Evolutionary conservation across 2,329 filamentous ascomycete genomes (phyloP).

Genomic region (Calonectria multiphialidica): DNA sequence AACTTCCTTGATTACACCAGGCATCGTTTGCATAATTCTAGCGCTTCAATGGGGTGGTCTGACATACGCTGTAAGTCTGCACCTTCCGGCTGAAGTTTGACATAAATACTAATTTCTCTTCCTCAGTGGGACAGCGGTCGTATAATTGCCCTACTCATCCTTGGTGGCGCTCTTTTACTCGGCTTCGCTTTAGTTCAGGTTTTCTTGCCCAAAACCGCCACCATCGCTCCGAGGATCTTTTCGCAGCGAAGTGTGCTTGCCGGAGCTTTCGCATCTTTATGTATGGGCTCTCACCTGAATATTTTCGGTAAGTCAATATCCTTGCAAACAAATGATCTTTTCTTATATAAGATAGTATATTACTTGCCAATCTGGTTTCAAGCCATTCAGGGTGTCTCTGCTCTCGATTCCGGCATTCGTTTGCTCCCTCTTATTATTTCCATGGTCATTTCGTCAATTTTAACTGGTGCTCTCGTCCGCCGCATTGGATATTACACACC

Average conservation of each 20-base stretch:
- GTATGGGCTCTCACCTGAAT: constrained; percentile 44
- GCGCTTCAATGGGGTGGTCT: constrained; percentile 61
- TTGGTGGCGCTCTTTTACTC: constrained; percentile 54
- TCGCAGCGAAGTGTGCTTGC: constrained; percentile 53
- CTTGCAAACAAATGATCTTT: accelerated
- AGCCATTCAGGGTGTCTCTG: constrained; percentile 52
- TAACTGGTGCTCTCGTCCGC: constrained; percentile 41
- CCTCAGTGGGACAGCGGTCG: constrained; percentile 55
- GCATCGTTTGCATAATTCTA: constrained; percentile 58
- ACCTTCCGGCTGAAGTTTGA: no score
- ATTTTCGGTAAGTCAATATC: constrained; percentile 20
- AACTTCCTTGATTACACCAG: constrained; percentile 66
- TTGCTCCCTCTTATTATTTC: constrained; percentile 44
- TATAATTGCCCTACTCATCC: constrained; percentile 58
- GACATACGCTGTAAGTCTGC: constrained; percentile 47
- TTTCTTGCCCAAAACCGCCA: constrained; percentile 51
- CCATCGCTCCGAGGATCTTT: constrained; percentile 55
- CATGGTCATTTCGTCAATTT: constrained; percentile 39
- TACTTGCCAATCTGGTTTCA: constrained; percentile 66
- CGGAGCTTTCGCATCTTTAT: constrained; percentile 44
- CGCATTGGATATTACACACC: constrained; percentile 56
- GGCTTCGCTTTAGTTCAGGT: constrained; percentile 55
- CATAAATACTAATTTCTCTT: background rate
- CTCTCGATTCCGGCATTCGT: constrained; percentile 45
- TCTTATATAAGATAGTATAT: constrained; percentile 46